Evolutionary conservation across 208 protist genomes (phyloP).

Genomic region (Strigomonas oncopelti): DNA sequence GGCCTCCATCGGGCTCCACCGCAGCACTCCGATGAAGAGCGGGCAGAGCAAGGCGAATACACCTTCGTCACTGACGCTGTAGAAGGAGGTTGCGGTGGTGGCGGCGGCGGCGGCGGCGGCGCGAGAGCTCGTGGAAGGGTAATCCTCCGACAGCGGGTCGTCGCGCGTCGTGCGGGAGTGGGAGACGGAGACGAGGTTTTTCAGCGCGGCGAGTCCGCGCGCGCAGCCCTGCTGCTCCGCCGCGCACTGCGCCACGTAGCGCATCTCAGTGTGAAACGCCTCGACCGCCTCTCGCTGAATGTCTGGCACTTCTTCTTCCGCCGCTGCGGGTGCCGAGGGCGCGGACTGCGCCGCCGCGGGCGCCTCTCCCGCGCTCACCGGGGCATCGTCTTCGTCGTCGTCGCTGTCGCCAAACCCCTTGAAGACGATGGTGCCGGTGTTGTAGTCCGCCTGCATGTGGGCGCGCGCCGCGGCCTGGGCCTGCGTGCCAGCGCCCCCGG

Average conservation of each 20-base stretch:
- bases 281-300: background rate
- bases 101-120: background rate
- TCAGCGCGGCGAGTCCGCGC: background rate
- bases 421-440: conserved; percentile 74
- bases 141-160: background rate
- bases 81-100: background rate
- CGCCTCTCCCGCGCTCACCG: background rate
- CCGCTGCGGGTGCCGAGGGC: background rate
- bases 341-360: conserved; percentile 2
- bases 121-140: background rate
- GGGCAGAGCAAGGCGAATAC: conserved; percentile 10
- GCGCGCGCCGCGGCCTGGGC: background rate
- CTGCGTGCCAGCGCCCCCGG: background rate
- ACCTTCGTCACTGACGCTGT: conserved; percentile 9
- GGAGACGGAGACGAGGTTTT: background rate
- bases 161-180: background rate
- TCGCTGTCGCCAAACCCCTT: conserved; percentile 49
- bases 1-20: conserved; percentile 3
- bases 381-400: conserved; percentile 29
- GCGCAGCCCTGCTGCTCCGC: background rate
- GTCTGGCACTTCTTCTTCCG: background rate
- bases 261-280: conserved; percentile 15
- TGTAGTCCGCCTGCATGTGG: conserved; percentile 59
- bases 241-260: background rate
- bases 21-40: conserved; percentile 9